A percentile compares a stretch with the other conserved stretches of the same genome.
phyloP scores from a whole-genome alignment of 306 rosid genomes.

The Prunus mume region DNA sequence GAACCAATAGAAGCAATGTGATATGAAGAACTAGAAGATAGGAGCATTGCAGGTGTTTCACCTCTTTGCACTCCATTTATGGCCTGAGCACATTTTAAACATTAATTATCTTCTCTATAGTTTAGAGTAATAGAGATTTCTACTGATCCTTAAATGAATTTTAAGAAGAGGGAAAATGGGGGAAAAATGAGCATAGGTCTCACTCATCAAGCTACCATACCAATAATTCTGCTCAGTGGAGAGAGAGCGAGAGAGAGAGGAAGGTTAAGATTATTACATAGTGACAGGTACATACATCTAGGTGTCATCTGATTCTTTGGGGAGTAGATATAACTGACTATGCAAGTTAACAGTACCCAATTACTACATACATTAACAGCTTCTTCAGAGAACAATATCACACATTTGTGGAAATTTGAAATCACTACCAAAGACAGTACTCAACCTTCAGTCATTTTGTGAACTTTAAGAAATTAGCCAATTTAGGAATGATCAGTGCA shows the following conservation, averaged over 20 bases:
- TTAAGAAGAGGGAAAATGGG: not conserved
- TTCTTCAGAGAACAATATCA: not conserved
- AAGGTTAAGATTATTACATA: not conserved
- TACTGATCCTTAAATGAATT: not conserved
- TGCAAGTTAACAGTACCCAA: not conserved
- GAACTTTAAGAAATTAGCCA: not conserved
- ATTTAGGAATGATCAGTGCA: not conserved
- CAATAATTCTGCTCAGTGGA: not conserved
- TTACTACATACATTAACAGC: not conserved
- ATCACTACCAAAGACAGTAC: not conserved
- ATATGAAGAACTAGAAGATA: conserved; percentile 63
- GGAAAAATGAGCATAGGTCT: not conserved
- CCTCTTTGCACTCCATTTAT: conserved; percentile 76
- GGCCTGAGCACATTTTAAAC: conserved; percentile 41
- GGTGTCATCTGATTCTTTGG: not conserved
- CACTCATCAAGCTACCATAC: not conserved
- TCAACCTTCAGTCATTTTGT: not conserved
- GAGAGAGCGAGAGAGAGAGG: not conserved
- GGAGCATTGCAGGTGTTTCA: conserved; percentile 86
- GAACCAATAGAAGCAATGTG: conserved; percentile 35
- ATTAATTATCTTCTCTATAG: conserved; percentile 13
- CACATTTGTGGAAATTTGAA: not conserved
- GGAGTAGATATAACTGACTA: not conserved
- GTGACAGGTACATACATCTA: not conserved
- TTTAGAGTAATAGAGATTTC: not conserved